phyloP scores from a whole-genome alignment of 306 rosid species.

The Chamaecrista fasciculata region DNA sequence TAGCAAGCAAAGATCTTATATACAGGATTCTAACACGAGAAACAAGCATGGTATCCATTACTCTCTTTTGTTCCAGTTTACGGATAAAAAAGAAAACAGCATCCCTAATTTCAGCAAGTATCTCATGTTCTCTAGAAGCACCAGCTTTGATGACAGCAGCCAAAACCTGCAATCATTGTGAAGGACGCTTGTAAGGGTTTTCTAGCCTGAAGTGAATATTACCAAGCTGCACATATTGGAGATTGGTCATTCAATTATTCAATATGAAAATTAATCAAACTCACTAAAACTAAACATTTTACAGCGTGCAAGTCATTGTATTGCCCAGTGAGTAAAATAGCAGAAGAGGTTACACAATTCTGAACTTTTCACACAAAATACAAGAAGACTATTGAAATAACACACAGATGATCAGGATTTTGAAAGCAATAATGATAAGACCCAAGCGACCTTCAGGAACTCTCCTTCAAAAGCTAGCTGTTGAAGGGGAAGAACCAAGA shows the following conservation, averaged over 20 bases:
- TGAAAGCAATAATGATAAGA: too few species aligned
- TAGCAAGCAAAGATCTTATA: slow-evolving; percentile 80
- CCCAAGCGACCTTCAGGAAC: too few species aligned
- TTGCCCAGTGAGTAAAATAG: not conserved
- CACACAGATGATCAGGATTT: not conserved
- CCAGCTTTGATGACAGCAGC: slow-evolving; percentile 93
- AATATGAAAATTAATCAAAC: slow-evolving; percentile 12
- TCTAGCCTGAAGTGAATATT: not conserved
- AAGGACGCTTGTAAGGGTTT: not conserved
- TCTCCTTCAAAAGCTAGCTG: too few species aligned
- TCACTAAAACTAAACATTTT: not conserved
- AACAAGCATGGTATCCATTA: slow-evolving; percentile 85
- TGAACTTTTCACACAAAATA: not conserved
- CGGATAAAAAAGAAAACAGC: slow-evolving; percentile 74
- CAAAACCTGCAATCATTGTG: slow-evolving; percentile 51
- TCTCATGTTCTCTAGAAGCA: slow-evolving; percentile 88
- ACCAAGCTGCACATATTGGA: not conserved
- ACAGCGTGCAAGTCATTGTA: not conserved
- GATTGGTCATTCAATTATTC: slow-evolving; percentile 9
- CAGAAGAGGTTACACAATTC: not conserved
- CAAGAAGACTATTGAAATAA: not conserved
- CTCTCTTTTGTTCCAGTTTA: slow-evolving; percentile 77
- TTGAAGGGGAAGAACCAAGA: too few species aligned
- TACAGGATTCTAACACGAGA: slow-evolving; percentile 86
- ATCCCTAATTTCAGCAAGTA: slow-evolving; percentile 86